Evolutionary conservation across 2,329 filamentous ascomycete genomes (phyloP), one percentile per base, ranked within the genome.

Genomic region (Byssochlamys sp.): DNA sequence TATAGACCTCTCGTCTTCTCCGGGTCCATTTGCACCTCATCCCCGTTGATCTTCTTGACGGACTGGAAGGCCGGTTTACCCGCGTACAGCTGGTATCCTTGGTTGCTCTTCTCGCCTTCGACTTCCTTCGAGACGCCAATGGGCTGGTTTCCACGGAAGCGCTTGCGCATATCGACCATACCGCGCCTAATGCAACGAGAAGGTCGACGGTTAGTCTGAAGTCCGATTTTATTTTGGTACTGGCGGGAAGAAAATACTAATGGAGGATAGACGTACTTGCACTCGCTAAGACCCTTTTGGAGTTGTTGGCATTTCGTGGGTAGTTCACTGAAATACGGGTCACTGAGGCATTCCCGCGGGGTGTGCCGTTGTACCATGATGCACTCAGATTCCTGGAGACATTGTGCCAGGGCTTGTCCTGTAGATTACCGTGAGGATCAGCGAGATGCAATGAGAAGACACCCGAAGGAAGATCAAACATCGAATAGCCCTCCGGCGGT

Each of bases 111-210:
- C 10, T 77, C 76, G 27, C 77, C 77, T 64, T 89, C 85, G 57
- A 83, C 73, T 63, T 86, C 80, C 69, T 85, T 80, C 66, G 85
- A 80, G 63, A 87, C 83, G 26, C 84, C 80, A 63, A 95, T 86
- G 56, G 94, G 91, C 72, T 90, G 84, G 78, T 97, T 97, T 58
- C 94, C 94, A 57, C 94, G 84, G 76, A 99, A 97, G 33, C 94
- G 88, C 78, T 97, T 97, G 73, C 94, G 89, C 94, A 99, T 99
- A 73, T 99, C 94, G 66, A 97, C 88, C 84, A 95, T 85, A 63
- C 94, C 94, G 63, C 92, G 88, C 70, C 74, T 76, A 58, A 35
- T 19, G 39, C n/a, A 45, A 27, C 25, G 14, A 54, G 45, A 25
- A 52, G 45, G 29, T 14, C 3, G 26, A 29, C 25, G 12, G 19